These are phyloP conservation scores for Cordyceps farinosa DNA, from an alignment of 2,329 filamentous ascomycete species.

Conservation along the genomic window DNA sequence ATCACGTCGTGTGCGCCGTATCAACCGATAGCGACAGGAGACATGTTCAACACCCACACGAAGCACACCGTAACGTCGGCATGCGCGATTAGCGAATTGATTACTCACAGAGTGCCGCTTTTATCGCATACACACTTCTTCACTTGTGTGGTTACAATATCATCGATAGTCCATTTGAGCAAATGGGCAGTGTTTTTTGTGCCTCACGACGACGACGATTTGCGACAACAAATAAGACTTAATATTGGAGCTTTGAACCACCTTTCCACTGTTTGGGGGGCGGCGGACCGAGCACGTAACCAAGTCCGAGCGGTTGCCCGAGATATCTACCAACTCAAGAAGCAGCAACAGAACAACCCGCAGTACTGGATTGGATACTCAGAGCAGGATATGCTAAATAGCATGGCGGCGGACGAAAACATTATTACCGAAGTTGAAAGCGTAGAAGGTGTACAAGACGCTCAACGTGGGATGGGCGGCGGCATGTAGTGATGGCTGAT, in stretches of 20 bases:
- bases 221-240: conserved; percentile 72
- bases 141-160: conserved; percentile 73
- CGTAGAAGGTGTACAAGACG: conserved; percentile 23
- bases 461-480: conserved; percentile 18
- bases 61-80: conserved; percentile 78
- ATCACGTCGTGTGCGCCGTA: conserved; percentile 67
- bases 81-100: conserved; percentile 69
- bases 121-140: conserved; percentile 79
- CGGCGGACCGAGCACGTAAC: conserved; percentile 64
- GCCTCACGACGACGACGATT: conserved; percentile 58
- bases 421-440: conserved; percentile 57
- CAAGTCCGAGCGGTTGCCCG: conserved; percentile 78
- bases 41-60: conserved; percentile 64
- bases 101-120: conserved; percentile 69
- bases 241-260: conserved; percentile 73
- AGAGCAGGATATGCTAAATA: conserved; percentile 52
- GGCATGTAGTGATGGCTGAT: background rate
- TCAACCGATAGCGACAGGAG: conserved; percentile 44
- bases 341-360: conserved; percentile 50
- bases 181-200: conserved; percentile 68
- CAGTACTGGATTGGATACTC: conserved; percentile 54
- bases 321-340: conserved; percentile 63
- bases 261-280: conserved; percentile 67
- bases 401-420: conserved; percentile 53
- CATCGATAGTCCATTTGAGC: conserved; percentile 76